Percentiles rank a stretch among this genome's conserved stretches.
Evolutionary conservation across 2,329 filamentous ascomycete species (phyloP).

Genomic region (Fusarium annulatum): DNA sequence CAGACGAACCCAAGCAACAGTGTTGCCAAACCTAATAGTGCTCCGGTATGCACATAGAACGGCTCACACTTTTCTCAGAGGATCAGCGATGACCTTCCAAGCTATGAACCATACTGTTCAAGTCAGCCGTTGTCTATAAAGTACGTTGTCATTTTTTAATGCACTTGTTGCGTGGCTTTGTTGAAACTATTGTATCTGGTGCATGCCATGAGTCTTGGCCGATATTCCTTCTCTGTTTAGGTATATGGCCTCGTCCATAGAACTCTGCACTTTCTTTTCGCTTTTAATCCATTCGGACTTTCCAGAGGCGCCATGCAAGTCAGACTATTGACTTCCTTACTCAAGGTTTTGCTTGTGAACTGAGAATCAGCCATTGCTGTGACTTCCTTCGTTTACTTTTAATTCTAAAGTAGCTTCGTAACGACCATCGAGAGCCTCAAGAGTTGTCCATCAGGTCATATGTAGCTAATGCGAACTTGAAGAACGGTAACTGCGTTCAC

Average conservation of each 20-base stretch:
- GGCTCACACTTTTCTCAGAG: accelerated
- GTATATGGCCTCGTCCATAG: not conserved
- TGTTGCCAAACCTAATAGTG: constrained; percentile 41
- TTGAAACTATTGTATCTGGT: not conserved
- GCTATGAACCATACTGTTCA: accelerated
- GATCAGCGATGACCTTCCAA: accelerated
- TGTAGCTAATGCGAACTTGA: not conserved
- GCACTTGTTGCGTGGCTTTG: accelerated
- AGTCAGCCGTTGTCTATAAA: too few relatives aligned
- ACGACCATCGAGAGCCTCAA: not conserved
- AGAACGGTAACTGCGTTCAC: too few relatives aligned
- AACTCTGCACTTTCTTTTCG: not conserved
- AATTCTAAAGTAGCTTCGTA: not conserved
- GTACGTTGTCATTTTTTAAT: not conserved
- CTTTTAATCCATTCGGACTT: too few relatives aligned
- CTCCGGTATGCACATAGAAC: constrained; percentile 42
- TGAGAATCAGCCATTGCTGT: not conserved
- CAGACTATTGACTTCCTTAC: not conserved
- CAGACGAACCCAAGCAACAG: constrained; percentile 49
- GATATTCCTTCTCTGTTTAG: not conserved
- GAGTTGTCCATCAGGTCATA: accelerated
- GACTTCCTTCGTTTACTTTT: not conserved
- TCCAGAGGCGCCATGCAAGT: accelerated
- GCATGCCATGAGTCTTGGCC: too few relatives aligned
- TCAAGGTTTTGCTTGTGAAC: not conserved